Percentiles rank a stretch among this genome's conserved stretches.
Evolutionary conservation across 2,329 filamentous ascomycete genomes (phyloP).

Genomic region (Zalaria sp.): DNA sequence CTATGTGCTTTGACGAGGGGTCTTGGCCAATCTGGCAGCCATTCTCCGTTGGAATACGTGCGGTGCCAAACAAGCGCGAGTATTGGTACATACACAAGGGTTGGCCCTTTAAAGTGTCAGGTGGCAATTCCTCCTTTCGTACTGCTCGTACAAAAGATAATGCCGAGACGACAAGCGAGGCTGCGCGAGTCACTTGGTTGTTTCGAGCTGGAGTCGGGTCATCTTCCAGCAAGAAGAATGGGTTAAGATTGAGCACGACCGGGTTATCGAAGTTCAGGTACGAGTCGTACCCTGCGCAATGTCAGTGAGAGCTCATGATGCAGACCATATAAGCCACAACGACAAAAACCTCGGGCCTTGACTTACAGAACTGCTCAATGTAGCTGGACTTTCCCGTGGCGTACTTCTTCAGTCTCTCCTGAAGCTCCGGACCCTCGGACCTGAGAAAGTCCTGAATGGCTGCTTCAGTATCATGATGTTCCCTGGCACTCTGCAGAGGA

Average conservation of each 20-base stretch:
- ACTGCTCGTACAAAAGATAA: constrained; percentile 88
- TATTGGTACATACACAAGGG: constrained; percentile 98
- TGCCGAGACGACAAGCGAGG: constrained; percentile 80
- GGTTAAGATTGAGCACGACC: constrained; percentile 92
- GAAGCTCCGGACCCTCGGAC: constrained; percentile 66
- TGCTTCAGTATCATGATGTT: constrained; percentile 68
- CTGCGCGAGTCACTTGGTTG: constrained; percentile 89
- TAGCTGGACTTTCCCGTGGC: constrained; percentile 85
- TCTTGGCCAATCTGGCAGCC: constrained; percentile 95
- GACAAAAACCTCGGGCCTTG: not conserved
- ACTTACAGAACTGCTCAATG: constrained; percentile 95
- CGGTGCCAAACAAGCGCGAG: constrained; percentile 86
- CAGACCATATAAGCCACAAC: not conserved
- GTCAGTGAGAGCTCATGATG: not conserved
- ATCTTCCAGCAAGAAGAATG: constrained; percentile 94
- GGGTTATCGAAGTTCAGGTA: constrained; percentile 97
- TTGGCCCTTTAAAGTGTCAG: constrained; percentile 69
- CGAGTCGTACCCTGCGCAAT: constrained; percentile 75
- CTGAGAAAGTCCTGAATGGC: constrained; percentile 74
- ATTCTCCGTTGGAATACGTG: constrained; percentile 82
- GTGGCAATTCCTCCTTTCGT: constrained; percentile 79
- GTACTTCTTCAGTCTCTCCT: constrained; percentile 83
- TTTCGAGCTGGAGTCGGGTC: constrained; percentile 93
- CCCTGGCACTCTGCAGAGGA: constrained; percentile 66
- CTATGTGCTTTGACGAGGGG: constrained; percentile 79